Percentiles rank a stretch among this genome's conserved stretches.
phyloP scores from a whole-genome alignment of 768 basidiomycete genomes.

The Mycena metata region DNA sequence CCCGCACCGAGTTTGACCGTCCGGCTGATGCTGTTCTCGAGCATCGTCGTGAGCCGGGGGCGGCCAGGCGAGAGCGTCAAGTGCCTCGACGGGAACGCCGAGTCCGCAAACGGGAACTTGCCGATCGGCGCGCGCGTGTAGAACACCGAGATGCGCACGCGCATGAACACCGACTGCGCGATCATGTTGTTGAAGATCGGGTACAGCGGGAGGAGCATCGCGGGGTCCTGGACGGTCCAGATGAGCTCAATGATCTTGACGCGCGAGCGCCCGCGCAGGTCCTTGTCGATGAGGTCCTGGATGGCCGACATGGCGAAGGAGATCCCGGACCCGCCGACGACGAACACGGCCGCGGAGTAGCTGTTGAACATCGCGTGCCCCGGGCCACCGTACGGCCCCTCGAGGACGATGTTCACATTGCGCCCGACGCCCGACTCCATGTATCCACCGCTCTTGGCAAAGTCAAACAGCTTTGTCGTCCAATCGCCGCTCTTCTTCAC shows the following conservation, averaged over 20 bases:
- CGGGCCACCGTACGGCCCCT: constrained; percentile 65
- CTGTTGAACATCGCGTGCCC: constrained; percentile 60
- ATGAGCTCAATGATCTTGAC: constrained; percentile 62
- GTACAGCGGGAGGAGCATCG: constrained; percentile 50
- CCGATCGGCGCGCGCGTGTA: constrained; percentile 55
- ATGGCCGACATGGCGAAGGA: constrained; percentile 63
- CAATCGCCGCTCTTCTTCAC: constrained; percentile 64
- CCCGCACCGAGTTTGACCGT: constrained; percentile 48
- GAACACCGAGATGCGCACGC: constrained; percentile 54
- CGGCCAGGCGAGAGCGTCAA: constrained; percentile 58
- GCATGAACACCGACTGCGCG: constrained; percentile 42
- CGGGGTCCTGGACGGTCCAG: constrained; percentile 62
- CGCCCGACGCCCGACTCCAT: constrained; percentile 40
- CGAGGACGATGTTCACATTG: constrained; percentile 52
- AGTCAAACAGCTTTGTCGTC: constrained; percentile 59
- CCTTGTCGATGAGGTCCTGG: constrained; percentile 61
- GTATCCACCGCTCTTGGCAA: constrained; percentile 41
- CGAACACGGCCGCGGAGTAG: constrained; percentile 65
- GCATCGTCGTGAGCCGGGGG: constrained; percentile 54
- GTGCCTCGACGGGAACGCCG: constrained; percentile 46
- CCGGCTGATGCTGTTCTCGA: constrained; percentile 51
- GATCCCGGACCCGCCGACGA: constrained; percentile 73
- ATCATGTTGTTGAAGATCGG: constrained; percentile 53
- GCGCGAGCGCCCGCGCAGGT: constrained; percentile 50
- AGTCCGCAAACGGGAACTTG: constrained; percentile 48